phyloP scores from a whole-genome alignment of 2,329 filamentous ascomycete species.

The Colletotrichum melonis region DNA sequence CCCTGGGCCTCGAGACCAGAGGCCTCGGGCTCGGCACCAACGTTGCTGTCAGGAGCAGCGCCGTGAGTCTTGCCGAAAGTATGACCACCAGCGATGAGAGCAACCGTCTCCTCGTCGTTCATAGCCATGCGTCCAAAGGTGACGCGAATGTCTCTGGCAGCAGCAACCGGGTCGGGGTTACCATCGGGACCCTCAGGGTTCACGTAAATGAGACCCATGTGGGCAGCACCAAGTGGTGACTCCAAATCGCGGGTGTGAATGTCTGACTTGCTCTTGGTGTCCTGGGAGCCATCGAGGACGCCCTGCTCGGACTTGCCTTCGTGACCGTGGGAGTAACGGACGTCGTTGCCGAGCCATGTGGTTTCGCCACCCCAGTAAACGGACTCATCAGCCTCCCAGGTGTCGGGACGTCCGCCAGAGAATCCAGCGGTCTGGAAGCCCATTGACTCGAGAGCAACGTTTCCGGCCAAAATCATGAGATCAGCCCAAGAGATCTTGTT shows the following conservation, averaged over 20 bases:
- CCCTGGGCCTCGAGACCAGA: constrained; percentile 75
- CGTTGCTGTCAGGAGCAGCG: constrained; percentile 69
- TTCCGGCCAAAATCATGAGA: constrained; percentile 76
- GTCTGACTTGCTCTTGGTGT: constrained; percentile 55
- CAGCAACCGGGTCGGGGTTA: constrained; percentile 75
- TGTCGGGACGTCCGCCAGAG: constrained; percentile 77
- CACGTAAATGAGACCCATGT: constrained; percentile 85
- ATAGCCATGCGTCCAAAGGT: constrained; percentile 86
- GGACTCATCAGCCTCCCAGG: constrained; percentile 80
- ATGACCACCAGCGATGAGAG: constrained; percentile 82
- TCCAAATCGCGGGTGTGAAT: constrained; percentile 73
- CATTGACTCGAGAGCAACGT: constrained; percentile 82
- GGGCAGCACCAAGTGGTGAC: constrained; percentile 74
- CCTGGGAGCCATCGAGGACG: constrained; percentile 44
- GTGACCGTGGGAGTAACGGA: constrained; percentile 66
- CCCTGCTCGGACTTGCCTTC: constrained; percentile 50
- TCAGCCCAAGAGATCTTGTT: constrained; percentile 87
- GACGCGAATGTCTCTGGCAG: constrained; percentile 77
- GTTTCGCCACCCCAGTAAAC: constrained; percentile 82
- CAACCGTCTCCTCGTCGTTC: constrained; percentile 85
- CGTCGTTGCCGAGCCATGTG: constrained; percentile 80
- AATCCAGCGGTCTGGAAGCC: constrained; percentile 80
- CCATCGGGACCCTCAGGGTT: constrained; percentile 84
- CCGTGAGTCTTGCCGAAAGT: constrained; percentile 85
- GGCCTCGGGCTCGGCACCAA: constrained; percentile 75